Evolutionary conservation across 176 grass and related monocot genomes (phyloP), one percentile per base, ranked within the genome.

Genomic region (Eleusine indica): DNA sequence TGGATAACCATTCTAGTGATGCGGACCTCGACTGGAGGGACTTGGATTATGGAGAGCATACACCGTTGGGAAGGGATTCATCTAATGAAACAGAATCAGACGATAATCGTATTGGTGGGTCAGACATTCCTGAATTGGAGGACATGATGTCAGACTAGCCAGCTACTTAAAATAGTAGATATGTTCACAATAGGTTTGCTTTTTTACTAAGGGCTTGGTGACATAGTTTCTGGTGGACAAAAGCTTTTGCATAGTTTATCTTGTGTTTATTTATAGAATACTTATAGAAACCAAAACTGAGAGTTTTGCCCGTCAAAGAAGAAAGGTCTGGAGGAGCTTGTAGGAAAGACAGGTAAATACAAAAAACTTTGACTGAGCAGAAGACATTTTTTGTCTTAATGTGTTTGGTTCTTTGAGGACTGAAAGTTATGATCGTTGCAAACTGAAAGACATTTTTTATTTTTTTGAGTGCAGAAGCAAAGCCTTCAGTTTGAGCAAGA

Each of bases 21-120:
- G 70, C 66, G 1, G 87, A 86, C 1, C 77, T 93, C 1, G 91
- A 93, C 75, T 89, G 90, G 92, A 90, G 80, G 63, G 91, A 98
- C 65, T 78, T 91, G 70, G 96, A 98, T 83, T 91, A 98, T 48
- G 96, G 93, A 81, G 96, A 95, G 76, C 89, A 77, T 74, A 79
- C 87, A 82, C 89, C 91, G 12, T 72, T 93, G 79, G 86, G 82
- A 53, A 80, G 42, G 46, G 76, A 79, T 62, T 84, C 69, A 37
- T 91, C 86, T 44, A 80, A 87, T 74, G 91, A 89, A 9, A 84
- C 41, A 17, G 77, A 91, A 63, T 89, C 76, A 52, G 90, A 97
- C 47, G 68, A 89, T 70, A 35, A 80, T 43, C 76, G 79, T 32
- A 43, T 87, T 58, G 89, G 65, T 54, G 79, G 83, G 66, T 90